A percentile compares a stretch with the other conserved stretches of the same genome.
These are phyloP conservation scores for Canavalia gladiata DNA, from an alignment of 306 rosid genomes.

Conservation along the genomic window DNA sequence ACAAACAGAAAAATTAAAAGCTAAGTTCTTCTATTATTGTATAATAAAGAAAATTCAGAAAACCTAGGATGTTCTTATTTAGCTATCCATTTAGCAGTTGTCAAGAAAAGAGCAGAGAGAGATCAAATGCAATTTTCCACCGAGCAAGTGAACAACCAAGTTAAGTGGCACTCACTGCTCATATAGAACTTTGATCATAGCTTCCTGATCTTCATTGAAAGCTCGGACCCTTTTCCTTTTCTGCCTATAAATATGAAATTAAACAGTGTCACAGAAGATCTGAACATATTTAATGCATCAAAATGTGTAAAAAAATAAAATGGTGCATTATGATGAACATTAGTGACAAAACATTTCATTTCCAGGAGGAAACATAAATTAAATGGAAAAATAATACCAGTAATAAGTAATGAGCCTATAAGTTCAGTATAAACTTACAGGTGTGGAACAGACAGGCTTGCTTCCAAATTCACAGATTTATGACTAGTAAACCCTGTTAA, in stretches of 20 bases:
- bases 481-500: conserved; percentile 32
- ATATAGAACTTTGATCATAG: conserved; percentile 70
- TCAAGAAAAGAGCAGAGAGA: conserved; percentile 16
- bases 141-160: conserved; percentile 36
- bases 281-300: conserved; percentile 9
- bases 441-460: conserved; percentile 53
- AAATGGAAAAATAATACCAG: background rate
- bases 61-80: conserved; percentile 19
- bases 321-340: conserved; percentile 29
- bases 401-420: conserved; percentile 35
- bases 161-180: conserved; percentile 78
- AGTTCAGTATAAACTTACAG: conserved; percentile 61
- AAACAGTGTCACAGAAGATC: conserved; percentile 19
- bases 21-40: background rate
- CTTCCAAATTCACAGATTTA: conserved; percentile 54
- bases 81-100: conserved; percentile 25
- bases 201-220: conserved; percentile 81
- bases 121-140: conserved; percentile 40
- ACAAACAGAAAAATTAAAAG: conserved; percentile 34
- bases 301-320: background rate
- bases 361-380: conserved; percentile 19
- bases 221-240: conserved; percentile 73
- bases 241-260: conserved; percentile 58
- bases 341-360: conserved; percentile 2
- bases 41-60: conserved; percentile 23